Base-by-base conservation (phyloP, 2,329 filamentous ascomycete species). In the Lasiodiplodia sp. region DNA sequence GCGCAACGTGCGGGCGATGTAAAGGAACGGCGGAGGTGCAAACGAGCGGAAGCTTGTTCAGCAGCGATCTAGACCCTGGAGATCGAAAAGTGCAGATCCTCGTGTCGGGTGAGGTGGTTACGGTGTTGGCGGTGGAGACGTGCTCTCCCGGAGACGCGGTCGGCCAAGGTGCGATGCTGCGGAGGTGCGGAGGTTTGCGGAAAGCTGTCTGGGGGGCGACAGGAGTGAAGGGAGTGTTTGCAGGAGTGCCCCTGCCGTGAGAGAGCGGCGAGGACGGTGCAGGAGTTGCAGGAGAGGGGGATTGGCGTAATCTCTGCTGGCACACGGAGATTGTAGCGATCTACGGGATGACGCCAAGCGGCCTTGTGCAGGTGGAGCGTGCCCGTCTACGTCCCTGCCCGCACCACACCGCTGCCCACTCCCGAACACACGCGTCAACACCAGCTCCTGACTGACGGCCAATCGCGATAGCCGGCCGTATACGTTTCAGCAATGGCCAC, bases 401-500 rank as follows among this genome's bases (percentile, higher is more conserved):
- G 21, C 23, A n/a, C 55, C 55, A 31, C 55, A 34, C 55, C 37
- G 55, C 55, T 18, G 28, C 52, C 52, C 23, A 11, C 34, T 57
- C 56, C 21, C 47, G 14, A 53, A n/a, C 47, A 25, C 21, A 51
- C 62, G 55, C 28, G 18, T 34, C 55, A 57, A 38, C 52, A 34
- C 25, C 53, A 31, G 51, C 51, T 14, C 3, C 21, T 14, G 25
- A 52, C 21, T 14, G 25, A 52, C 49, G 5, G 49, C 49, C n/a
- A 21, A 47, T 47, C 44, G 44, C 21, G 18, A 16, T 25, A 37
- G n/a, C 37, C 10, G n/a, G 18, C 40, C 21, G 18, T 21, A 23
- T 4, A 25, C 28, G 25, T 28, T 21, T 28, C 34, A 47, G 10
- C 58, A 47, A 79, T 79, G 77, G 75, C 75, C 25, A 76, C 73